phyloP scores from a whole-genome alignment of 2,329 filamentous ascomycete genomes.

The Myriosclerotinia curreyana region DNA sequence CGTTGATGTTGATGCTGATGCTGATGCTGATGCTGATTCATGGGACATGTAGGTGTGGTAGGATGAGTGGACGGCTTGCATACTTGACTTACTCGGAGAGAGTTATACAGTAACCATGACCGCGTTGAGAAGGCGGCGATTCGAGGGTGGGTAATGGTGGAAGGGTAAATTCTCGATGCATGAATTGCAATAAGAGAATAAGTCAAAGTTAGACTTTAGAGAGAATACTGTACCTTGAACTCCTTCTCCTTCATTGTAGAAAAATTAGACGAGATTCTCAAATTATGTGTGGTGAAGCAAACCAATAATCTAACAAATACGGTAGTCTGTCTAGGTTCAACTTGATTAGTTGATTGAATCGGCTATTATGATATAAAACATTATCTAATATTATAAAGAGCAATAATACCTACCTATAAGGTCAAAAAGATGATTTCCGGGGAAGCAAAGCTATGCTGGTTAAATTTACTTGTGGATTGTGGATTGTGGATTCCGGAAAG shows the following conservation, averaged over 20 bases:
- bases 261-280: conserved; percentile 7
- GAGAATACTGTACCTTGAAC: no score
- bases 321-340: no score
- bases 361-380: neutral
- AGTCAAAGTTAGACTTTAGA: neutral
- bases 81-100: neutral
- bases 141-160: neutral
- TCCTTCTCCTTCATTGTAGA: conserved; percentile 5
- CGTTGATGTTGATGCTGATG: no score
- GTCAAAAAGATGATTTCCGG: conserved; percentile 9
- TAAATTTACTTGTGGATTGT: neutral
- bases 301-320: neutral
- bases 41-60: conserved; percentile 12
- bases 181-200: neutral
- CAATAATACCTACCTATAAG: neutral
- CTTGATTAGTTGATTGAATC: conserved; percentile 1
- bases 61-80: conserved; percentile 15
- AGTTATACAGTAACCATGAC: neutral
- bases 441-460: conserved; percentile 9
- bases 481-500: conserved; percentile 7
- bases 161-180: neutral
- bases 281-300: no score
- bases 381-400: no score
- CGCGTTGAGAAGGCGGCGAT: neutral
- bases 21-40: conserved; percentile 9